Evolutionary conservation across 768 basidiomycete species (phyloP).

Genomic region (Serendipita sp.): DNA sequence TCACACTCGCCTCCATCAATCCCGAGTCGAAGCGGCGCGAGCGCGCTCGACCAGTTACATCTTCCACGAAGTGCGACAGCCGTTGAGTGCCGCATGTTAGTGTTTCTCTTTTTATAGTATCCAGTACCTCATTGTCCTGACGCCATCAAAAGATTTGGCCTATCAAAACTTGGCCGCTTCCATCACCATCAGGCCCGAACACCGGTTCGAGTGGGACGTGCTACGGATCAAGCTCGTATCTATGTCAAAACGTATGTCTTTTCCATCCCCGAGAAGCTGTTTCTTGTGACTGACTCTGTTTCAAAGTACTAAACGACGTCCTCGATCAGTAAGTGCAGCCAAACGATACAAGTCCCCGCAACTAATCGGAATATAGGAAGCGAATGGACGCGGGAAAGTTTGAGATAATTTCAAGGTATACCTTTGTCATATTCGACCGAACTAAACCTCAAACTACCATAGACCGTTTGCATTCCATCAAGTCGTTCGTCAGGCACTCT

Average conservation of each 20-base stretch:
- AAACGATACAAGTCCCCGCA: not conserved
- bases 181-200: not conserved
- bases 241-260: not conserved
- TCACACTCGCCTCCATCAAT: constrained; percentile 15
- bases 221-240: constrained; percentile 2
- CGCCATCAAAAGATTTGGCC: not conserved
- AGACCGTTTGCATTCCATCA: constrained; percentile 28
- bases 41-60: constrained; percentile 24
- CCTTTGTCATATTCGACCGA: not conserved
- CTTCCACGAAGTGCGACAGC: constrained; percentile 26
- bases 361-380: constrained; percentile 15
- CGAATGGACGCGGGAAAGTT: constrained; percentile 66
- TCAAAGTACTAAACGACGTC: constrained; percentile 21
- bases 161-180: constrained; percentile 3
- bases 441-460: not conserved
- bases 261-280: not conserved
- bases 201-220: not conserved
- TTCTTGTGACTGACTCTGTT: constrained; percentile 9
- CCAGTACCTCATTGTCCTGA: not conserved
- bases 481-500: constrained; percentile 24
- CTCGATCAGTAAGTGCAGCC: constrained; percentile 26
- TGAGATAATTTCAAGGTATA: constrained; percentile 19
- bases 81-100: constrained; percentile 24
- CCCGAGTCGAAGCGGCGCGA: not conserved
- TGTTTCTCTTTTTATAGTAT: not conserved